Evolutionary conservation across 2,329 filamentous ascomycete species (phyloP).

Genomic region (Claviceps digitariae): DNA sequence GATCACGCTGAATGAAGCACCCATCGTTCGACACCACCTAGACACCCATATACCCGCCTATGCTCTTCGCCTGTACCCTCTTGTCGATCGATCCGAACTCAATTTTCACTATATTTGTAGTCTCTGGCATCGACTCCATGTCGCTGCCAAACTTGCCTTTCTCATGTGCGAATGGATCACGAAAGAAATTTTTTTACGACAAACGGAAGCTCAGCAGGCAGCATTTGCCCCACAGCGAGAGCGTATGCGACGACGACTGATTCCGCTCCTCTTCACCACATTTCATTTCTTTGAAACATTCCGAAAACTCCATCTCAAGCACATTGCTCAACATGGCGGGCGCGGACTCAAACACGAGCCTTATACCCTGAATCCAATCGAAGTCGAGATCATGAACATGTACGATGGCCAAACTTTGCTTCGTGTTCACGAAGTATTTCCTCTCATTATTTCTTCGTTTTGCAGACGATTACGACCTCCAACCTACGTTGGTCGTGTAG

Average conservation of each 20-base stretch:
- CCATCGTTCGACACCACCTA: conserved; percentile 48
- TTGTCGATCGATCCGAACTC: conserved; percentile 30
- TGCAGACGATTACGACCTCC: conserved; percentile 48
- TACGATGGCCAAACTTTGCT: conserved; percentile 51
- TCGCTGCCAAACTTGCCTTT: conserved; percentile 47
- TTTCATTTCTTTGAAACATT: conserved; percentile 58
- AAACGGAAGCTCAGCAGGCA: conserved; percentile 36
- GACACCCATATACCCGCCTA: conserved; percentile 46
- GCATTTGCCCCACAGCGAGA: conserved; percentile 49
- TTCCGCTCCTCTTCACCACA: conserved; percentile 49
- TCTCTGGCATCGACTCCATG: conserved; percentile 52
- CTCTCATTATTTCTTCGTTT: conserved; percentile 50
- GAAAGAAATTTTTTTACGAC: conserved; percentile 50
- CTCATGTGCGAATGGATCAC: conserved; percentile 52
- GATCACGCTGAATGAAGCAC: conserved; percentile 44
- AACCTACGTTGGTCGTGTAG: conserved; percentile 49
- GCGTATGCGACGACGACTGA: conserved; percentile 50
- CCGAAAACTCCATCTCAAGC: conserved; percentile 42
- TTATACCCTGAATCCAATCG: conserved; percentile 50
- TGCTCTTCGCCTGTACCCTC: conserved; percentile 44
- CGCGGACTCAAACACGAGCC: conserved; percentile 37
- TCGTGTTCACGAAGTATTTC: conserved; percentile 51
- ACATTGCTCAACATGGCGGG: conserved; percentile 37
- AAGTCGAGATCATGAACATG: conserved; percentile 46
- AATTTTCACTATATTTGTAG: conserved; percentile 50